Evolutionary conservation across 257 asterid species (phyloP), one percentile per base, ranked within the genome.

Genomic region (Leptodermis oblonga): DNA sequence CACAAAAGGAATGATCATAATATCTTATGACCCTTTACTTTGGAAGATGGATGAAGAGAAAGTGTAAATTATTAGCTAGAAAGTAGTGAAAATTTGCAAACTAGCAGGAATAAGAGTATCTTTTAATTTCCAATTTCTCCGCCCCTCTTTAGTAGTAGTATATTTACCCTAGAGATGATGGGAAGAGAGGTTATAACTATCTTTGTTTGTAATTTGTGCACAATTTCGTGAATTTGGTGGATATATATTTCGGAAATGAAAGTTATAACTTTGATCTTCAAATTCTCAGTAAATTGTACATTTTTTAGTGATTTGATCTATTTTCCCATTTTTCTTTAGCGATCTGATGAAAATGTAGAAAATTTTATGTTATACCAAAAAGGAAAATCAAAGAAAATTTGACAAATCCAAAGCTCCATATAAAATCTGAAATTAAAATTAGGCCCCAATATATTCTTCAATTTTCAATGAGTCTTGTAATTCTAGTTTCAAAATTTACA

Each of bases 61-160:
- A 69, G 74, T 68, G 70, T 59, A 74, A 69, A 68, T 60, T 74
- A 34, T 22, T 26, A 62, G 52, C 36, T 61, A 18, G 49, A 20
- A 20, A 52, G 69, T 59, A 70, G 74, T 70, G 61, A 48, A 60
- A 36, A 73, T 56, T 28, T 64, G 36, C 41, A 37, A 62, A 51
- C 63, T 42, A 68, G 23, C 41, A 46, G 67, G 69, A 73, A 66
- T 67, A 63, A 72, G 37, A 22, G 59, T 52, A n/a, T n/a, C n/a
- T n/a, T n/a, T n/a, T 52, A 30, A 18, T 53, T 55, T n/a, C 23
- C 64, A 58, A 51, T 4, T 51, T n/a, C n/a, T n/a, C n/a, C n/a
- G 36, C 39, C 34, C 62, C 41, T 25, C 15, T 37, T 62, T 2
- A 17, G 5, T 56, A 49, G 14, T 36, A 52, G 52, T 51, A n/a